Evolutionary conservation across 164 flowering plant genomes (phyloP).

Genomic region (Piper betle): DNA sequence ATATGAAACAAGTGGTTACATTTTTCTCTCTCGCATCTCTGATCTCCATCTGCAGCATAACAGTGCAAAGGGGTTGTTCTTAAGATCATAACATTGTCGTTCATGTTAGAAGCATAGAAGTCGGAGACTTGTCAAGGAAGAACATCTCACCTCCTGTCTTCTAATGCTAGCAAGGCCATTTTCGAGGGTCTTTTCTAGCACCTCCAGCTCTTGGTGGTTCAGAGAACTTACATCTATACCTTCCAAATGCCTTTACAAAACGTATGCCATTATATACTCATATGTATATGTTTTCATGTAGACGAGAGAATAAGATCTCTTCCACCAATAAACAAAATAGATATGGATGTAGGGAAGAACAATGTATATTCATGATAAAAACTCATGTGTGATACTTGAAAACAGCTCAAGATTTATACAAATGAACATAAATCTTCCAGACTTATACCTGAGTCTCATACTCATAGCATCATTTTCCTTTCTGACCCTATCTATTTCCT

Average conservation of each 20-base stretch:
- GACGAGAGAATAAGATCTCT: too few relatives aligned
- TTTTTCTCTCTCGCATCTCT: slow-evolving; percentile 20
- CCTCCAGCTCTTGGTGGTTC: slow-evolving; percentile 37
- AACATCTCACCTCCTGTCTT: slow-evolving; percentile 17
- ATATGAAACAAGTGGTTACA: slow-evolving; percentile 16
- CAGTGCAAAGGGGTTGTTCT: not conserved
- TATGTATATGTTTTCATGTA: too few relatives aligned
- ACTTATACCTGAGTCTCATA: slow-evolving; percentile 57
- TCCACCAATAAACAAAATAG: too few relatives aligned
- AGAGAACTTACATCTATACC: slow-evolving; percentile 64
- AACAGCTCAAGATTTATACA: not conserved
- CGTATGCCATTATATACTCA: not conserved
- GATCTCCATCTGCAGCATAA: slow-evolving; percentile 23
- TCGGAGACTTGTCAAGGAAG: not conserved
- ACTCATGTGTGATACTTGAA: not conserved
- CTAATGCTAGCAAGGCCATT: slow-evolving; percentile 38
- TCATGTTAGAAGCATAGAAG: too few relatives aligned
- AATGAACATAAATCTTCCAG: not conserved
- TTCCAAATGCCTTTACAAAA: slow-evolving; percentile 51
- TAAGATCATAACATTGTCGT: not conserved
- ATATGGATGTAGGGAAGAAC: too few relatives aligned
- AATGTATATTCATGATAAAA: too few relatives aligned
- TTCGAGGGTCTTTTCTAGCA: slow-evolving; percentile 52
- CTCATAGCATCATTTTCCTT: slow-evolving; percentile 84
- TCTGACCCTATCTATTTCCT: slow-evolving; percentile 69